Conservation (phyloP, 31 red algal genomes). For the Porphyra umbilicalis region DNA sequence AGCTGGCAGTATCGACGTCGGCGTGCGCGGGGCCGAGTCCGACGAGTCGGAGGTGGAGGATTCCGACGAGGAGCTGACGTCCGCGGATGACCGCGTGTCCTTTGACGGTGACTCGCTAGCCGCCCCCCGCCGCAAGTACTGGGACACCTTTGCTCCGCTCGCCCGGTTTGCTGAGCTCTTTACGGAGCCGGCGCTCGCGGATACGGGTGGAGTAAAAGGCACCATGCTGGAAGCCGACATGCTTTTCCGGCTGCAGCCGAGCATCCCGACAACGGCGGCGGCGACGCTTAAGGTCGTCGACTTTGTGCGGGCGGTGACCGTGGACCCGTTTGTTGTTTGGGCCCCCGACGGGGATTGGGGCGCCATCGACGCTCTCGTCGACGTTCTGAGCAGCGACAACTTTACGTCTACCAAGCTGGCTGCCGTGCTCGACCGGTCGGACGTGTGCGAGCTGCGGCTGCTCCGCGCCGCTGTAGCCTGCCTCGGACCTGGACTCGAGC, state of each 20-base stretch:
- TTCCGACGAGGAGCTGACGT: too few relatives aligned
- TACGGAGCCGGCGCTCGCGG: background rate
- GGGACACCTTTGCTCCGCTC: background rate
- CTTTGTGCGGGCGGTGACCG: background rate
- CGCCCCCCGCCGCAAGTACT: background rate
- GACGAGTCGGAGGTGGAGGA: too few relatives aligned
- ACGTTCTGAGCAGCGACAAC: background rate
- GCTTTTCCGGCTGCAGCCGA: background rate
- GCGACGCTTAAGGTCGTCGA: background rate
- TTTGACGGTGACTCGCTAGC: too few relatives aligned
- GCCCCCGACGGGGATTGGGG: background rate
- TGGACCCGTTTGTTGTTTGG: background rate
- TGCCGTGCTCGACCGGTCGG: background rate
- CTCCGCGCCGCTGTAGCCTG: background rate
- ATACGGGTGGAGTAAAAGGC: background rate
- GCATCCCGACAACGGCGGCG: background rate
- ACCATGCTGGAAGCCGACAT: background rate
- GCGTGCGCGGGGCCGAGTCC: too few relatives aligned
- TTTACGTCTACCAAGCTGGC: background rate
- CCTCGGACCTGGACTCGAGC: background rate
- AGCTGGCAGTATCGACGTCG: too few relatives aligned
- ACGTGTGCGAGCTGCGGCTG: background rate
- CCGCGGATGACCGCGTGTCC: too few relatives aligned
- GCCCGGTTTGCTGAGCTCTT: background rate
- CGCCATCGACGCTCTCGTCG: background rate